Conservation (phyloP, 2,329 filamentous ascomycete genomes). For the Talaromyces albobiverticillius region DNA sequence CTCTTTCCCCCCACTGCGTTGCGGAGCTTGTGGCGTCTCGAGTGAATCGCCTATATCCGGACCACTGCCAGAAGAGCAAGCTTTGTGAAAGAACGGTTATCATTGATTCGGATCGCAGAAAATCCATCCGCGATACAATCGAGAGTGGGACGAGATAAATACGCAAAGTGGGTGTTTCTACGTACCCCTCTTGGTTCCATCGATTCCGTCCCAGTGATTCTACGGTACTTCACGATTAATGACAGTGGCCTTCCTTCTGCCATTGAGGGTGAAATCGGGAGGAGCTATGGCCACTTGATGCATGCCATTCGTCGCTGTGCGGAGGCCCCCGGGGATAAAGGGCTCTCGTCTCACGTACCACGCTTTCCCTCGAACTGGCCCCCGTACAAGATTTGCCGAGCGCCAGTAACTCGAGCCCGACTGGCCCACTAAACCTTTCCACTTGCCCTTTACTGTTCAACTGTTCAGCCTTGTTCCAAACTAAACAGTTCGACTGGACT, state of each 20-base stretch:
- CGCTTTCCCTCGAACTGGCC: background rate
- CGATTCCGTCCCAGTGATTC: background rate
- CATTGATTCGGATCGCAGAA: background rate
- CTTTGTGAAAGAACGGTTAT: background rate
- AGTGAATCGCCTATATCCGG: slow-evolving; percentile 1
- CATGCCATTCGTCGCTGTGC: slow-evolving; percentile 14
- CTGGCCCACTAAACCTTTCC: background rate
- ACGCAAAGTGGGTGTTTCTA: too few species aligned
- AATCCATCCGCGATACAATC: background rate
- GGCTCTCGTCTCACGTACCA: slow-evolving; percentile 9
- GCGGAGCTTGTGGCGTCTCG: slow-evolving; percentile 11
- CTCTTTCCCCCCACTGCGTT: slow-evolving; percentile 9
- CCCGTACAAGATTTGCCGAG: background rate
- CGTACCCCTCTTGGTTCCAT: background rate
- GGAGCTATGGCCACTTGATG: slow-evolving; percentile 13
- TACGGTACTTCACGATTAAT: background rate
- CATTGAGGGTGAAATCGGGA: slow-evolving; percentile 9
- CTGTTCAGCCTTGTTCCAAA: slow-evolving; percentile 15
- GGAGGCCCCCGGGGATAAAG: slow-evolving; percentile 5
- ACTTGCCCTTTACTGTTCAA: too few species aligned
- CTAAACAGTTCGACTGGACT: background rate
- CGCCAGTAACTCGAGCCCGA: slow-evolving; percentile 1
- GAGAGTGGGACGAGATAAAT: background rate
- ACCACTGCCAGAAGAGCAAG: background rate
- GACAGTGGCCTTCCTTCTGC: background rate